These are phyloP conservation scores for Penicillium malachiteum DNA, from an alignment of 495 filamentous ascomycete species.

Conservation along the genomic window DNA sequence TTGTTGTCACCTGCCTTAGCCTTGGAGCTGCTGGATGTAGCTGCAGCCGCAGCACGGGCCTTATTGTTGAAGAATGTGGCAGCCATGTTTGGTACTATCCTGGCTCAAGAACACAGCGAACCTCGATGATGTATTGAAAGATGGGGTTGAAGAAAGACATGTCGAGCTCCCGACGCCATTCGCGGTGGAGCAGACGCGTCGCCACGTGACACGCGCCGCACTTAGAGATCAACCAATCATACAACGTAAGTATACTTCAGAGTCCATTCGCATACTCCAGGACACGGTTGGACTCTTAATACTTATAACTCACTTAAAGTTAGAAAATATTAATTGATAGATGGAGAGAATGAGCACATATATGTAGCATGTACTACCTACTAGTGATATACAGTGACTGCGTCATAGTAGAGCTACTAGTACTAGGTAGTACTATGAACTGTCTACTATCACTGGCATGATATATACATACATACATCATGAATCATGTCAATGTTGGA, in stretches of 20 bases:
- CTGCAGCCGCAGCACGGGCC: conserved; percentile 80
- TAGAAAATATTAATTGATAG: too few relatives aligned
- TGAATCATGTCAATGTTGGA: too few relatives aligned
- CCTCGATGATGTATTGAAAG: neutral
- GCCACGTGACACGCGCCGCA: conserved; percentile 40
- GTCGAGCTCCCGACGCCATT: conserved; percentile 9
- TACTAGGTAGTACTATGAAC: too few relatives aligned
- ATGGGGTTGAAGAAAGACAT: conserved; percentile 5
- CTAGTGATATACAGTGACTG: too few relatives aligned
- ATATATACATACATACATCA: too few relatives aligned
- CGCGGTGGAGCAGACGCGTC: conserved; percentile 37
- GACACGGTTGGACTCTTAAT: too few relatives aligned
- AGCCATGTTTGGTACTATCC: conserved; percentile 39
- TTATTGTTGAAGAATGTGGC: conserved; percentile 94
- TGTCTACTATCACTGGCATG: too few relatives aligned
- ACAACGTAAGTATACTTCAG: conserved; percentile 11
- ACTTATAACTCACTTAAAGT: neutral
- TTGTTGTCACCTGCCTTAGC: conserved; percentile 55
- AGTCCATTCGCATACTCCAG: too few relatives aligned
- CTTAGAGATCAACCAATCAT: conserved; percentile 24
- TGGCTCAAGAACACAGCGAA: neutral
- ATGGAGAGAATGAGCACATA: too few relatives aligned
- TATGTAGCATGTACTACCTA: too few relatives aligned
- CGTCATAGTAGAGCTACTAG: too few relatives aligned
- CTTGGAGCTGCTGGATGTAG: conserved; percentile 48